phyloP scores from a whole-genome alignment of 176 grass and related monocot species.

The Eleusine coracana region DNA sequence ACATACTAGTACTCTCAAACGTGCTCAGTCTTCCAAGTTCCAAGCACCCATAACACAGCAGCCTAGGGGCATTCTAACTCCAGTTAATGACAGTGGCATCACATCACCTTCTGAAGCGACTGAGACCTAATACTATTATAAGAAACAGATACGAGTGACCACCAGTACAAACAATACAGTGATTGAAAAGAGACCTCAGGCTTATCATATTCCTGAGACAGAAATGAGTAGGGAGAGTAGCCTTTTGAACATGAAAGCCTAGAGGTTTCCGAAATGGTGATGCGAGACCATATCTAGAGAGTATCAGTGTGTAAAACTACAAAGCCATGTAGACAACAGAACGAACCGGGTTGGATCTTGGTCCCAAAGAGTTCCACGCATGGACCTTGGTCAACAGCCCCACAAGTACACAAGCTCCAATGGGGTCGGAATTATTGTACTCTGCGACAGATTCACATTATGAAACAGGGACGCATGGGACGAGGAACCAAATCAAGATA shows the following conservation, averaged over 20 bases:
- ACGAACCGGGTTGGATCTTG: conserved; percentile 7
- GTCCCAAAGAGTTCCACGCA: conserved; percentile 26
- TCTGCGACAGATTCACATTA: conserved; percentile 42
- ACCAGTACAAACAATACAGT: not conserved
- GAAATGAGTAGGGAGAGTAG: not conserved
- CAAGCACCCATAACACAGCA: conserved; percentile 12
- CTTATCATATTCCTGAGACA: not conserved
- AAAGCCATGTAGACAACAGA: not conserved
- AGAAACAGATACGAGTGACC: conserved; percentile 40
- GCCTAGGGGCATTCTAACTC: not conserved
- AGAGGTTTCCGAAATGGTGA: not conserved
- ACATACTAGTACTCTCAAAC: conserved; percentile 8
- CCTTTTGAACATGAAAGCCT: not conserved
- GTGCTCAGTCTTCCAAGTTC: not conserved
- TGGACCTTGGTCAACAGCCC: conserved; percentile 45
- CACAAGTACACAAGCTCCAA: conserved; percentile 35
- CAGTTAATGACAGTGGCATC: not conserved
- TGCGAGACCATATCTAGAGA: not conserved
- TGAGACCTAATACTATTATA: conserved; percentile 26
- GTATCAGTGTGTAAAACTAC: not conserved
- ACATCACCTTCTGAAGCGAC: conserved; percentile 29
- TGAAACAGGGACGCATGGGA: conserved; percentile 34
- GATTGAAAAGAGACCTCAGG: not conserved
- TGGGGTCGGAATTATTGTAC: conserved; percentile 59
- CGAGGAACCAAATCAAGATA: conserved; percentile 33